Evolutionary conservation across 257 asterid genomes (phyloP).

Genomic region (Ajuga chamaepitys): DNA sequence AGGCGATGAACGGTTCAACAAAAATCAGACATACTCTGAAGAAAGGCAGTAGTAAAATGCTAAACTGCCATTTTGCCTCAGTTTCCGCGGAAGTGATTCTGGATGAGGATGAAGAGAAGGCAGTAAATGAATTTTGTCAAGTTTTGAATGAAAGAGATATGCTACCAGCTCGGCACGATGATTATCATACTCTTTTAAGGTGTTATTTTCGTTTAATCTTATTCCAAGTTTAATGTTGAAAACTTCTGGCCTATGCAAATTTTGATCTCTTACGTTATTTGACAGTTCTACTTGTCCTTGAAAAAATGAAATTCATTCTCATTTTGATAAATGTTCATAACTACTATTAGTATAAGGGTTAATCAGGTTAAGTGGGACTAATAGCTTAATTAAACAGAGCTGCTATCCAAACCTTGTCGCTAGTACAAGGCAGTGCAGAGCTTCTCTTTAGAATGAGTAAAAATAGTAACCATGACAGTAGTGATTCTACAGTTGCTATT

Average conservation of each 20-base stretch:
- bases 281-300: neutral
- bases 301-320: conserved; percentile 3
- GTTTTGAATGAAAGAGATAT: conserved; percentile 59
- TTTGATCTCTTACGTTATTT: neutral
- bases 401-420: neutral
- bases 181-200: conserved; percentile 85
- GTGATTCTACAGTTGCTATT: neutral
- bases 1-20: conserved; percentile 30
- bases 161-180: conserved; percentile 82
- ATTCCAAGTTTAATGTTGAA: neutral
- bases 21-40: conserved; percentile 15
- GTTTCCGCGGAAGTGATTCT: conserved; percentile 62
- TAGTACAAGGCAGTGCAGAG: neutral
- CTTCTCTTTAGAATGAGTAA: neutral
- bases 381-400: neutral
- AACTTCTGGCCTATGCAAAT: neutral
- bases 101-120: conserved; percentile 78
- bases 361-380: neutral
- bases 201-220: conserved; percentile 16
- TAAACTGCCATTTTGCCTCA: conserved; percentile 70
- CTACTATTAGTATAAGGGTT: neutral
- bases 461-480: neutral
- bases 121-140: conserved; percentile 54
- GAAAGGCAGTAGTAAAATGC: conserved; percentile 32
- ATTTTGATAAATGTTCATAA: neutral